Base-by-base conservation (phyloP, 805 yeast genomes). In the Ogataea parapolymorpha region DNA sequence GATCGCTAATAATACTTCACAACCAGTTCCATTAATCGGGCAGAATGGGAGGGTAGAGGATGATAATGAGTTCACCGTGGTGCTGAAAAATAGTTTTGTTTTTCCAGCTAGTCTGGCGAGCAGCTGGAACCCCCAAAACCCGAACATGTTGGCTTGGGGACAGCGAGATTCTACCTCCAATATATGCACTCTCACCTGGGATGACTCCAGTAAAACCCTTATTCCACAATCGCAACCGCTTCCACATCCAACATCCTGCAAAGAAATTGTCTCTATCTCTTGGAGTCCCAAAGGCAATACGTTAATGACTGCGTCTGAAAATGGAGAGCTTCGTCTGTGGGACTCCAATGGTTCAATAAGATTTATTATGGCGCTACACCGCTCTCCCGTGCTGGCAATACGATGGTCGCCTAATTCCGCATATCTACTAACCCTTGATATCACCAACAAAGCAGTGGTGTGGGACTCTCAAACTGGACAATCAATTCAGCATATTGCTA, bases 271-370 rank as follows among this genome's bases (percentile, higher is more conserved):
- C 3, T 48, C 77, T 8, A 37, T 59, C 3, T 44, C 56, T 2
- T 87, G 95, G 95, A 74, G 86, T 10, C 81, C 82, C 1, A 63
- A 66, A 39, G 95, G 95, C 0, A 66, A 74, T 29, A 51, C 70
- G 11, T 59, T 88, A 3, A 69, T 83, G 11, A 82, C 90, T 0
- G 84, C 81, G 3, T 71, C 80, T 2, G 77, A 72, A 40, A 72
- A 72, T 53, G 96, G 96, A 11, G 91, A 84, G 51, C 53, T 89
- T 7, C 65, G 91, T 41, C 67, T 85, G n/a, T 89, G 95, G 95
- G 74, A 80, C 9, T 68, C 75, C 0, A 82, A 78, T 34, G 95
- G 95, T 0, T 71, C 74, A 23, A 65, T 87, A 27, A 68, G 75
- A 44, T 81, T 79, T 37, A 73, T 75, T 1, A 61, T 80, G 51